Percentiles rank a stretch among this genome's conserved stretches.
These are phyloP conservation scores for Diaporthe destruens DNA, from an alignment of 2,329 filamentous ascomycete species.

Conservation along the genomic window DNA sequence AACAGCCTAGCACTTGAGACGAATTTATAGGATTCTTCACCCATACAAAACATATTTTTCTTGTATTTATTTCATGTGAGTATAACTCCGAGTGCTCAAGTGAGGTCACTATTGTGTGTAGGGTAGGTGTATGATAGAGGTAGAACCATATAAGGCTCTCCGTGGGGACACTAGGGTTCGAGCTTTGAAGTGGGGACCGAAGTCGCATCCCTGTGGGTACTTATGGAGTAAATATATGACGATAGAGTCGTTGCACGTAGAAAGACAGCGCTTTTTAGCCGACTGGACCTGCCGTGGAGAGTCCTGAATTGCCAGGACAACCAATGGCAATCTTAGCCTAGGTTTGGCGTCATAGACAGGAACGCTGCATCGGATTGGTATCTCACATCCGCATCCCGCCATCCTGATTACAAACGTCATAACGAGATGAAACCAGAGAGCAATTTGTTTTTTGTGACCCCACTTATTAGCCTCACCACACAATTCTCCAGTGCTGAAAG, in stretches of 20 bases:
- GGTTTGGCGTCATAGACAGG: conserved; percentile 26
- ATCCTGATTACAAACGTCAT: conserved; percentile 1
- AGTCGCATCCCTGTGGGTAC: too few relatives aligned
- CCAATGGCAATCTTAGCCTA: not conserved
- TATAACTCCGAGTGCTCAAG: too few relatives aligned
- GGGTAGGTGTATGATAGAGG: not conserved
- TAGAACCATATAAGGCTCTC: not conserved
- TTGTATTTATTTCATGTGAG: too few relatives aligned
- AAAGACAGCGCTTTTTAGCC: not conserved
- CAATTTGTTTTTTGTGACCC: not conserved
- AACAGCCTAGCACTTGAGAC: too few relatives aligned
- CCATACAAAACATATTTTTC: too few relatives aligned
- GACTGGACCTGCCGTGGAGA: not conserved
- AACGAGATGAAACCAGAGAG: not conserved
- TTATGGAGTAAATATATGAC: too few relatives aligned
- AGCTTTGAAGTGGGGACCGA: too few relatives aligned
- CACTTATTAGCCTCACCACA: not conserved
- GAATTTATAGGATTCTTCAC: too few relatives aligned
- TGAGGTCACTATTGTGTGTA: not conserved
- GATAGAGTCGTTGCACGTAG: not conserved
- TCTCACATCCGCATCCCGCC: conserved; percentile 4
- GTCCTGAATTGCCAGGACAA: not conserved
- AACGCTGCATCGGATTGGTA: conserved; percentile 1
- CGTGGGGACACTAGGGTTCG: too few relatives aligned
- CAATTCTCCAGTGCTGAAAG: not conserved